These are phyloP conservation scores for Blastobotrys buckinghamii DNA, from an alignment of 1,139 yeast genomes.

Conservation along the genomic window DNA sequence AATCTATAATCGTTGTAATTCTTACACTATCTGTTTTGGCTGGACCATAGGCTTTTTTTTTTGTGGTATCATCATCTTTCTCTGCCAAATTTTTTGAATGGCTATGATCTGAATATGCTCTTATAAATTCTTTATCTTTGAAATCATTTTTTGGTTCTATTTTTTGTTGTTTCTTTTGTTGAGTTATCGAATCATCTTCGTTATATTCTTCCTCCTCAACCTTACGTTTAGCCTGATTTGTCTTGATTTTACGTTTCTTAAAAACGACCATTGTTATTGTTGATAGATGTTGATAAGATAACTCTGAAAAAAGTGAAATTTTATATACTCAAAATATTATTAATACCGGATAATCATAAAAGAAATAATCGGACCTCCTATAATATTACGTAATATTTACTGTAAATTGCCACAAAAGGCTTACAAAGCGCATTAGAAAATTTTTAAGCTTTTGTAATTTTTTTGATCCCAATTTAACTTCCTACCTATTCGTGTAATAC, in stretches of 20 bases:
- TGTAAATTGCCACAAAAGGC: background rate
- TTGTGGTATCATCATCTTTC: conserved; percentile 19
- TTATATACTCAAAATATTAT: too few species aligned
- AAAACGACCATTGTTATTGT: conserved; percentile 22
- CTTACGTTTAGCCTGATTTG: conserved; percentile 8
- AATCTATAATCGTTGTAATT: conserved; percentile 76
- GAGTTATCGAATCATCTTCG: background rate
- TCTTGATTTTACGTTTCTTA: conserved; percentile 29
- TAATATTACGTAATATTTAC: background rate
- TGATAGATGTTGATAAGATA: too few species aligned
- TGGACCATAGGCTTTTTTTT: conserved; percentile 22
- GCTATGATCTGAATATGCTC: conserved; percentile 14
- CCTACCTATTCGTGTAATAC: background rate
- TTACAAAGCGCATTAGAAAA: background rate
- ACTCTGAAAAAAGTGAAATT: too few species aligned
- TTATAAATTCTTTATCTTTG: background rate
- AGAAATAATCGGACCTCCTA: background rate
- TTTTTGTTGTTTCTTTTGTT: conserved; percentile 7
- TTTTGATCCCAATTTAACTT: background rate
- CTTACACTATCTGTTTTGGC: conserved; percentile 42
- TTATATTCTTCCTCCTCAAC: conserved; percentile 7
- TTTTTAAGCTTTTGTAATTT: too few species aligned
- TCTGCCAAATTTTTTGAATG: conserved; percentile 33
- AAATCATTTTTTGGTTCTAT: background rate
- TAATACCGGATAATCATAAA: too few species aligned